These are phyloP conservation scores for Jamesozyma rosinii DNA, from an alignment of 805 yeast species.

Conservation along the genomic window DNA sequence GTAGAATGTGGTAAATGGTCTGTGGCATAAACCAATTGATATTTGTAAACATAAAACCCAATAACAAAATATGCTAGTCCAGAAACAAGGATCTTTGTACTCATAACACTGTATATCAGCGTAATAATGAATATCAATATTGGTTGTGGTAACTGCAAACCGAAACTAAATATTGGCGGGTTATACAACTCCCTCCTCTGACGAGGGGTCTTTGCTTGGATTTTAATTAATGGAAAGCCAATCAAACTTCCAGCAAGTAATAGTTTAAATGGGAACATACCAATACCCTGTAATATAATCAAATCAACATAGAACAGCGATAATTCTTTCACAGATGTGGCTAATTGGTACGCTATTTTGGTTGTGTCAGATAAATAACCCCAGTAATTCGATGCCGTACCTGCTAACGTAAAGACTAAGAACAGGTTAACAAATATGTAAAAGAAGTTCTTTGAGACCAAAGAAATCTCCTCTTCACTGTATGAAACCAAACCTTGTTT, in stretches of 20 bases:
- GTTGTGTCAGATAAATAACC: slow-evolving; percentile 81
- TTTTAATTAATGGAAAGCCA: slow-evolving; percentile 59
- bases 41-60: slow-evolving; percentile 85
- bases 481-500: slow-evolving; percentile 85
- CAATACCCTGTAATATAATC: slow-evolving; percentile 71
- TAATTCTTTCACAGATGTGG: slow-evolving; percentile 67
- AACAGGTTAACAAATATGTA: slow-evolving; percentile 90
- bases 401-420: slow-evolving; percentile 86
- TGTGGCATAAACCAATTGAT: slow-evolving; percentile 80
- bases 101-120: slow-evolving; percentile 77
- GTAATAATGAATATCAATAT: slow-evolving; percentile 76
- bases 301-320: slow-evolving; percentile 87
- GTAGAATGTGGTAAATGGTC: slow-evolving; percentile 96
- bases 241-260: slow-evolving; percentile 70
- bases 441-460: slow-evolving; percentile 87
- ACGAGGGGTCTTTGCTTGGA: slow-evolving; percentile 69
- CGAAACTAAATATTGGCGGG: slow-evolving; percentile 90
- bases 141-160: slow-evolving; percentile 86
- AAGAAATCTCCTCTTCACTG: slow-evolving; percentile 85
- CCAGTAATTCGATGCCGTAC: slow-evolving; percentile 78
- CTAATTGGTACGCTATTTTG: slow-evolving; percentile 76
- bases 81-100: slow-evolving; percentile 76
- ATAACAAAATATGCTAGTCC: slow-evolving; percentile 76
- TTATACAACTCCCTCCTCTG: slow-evolving; percentile 65
- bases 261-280: slow-evolving; percentile 84